These are phyloP conservation scores for Aspergillus alliaceus DNA, from an alignment of 2,329 filamentous ascomycete genomes.

Conservation along the genomic window DNA sequence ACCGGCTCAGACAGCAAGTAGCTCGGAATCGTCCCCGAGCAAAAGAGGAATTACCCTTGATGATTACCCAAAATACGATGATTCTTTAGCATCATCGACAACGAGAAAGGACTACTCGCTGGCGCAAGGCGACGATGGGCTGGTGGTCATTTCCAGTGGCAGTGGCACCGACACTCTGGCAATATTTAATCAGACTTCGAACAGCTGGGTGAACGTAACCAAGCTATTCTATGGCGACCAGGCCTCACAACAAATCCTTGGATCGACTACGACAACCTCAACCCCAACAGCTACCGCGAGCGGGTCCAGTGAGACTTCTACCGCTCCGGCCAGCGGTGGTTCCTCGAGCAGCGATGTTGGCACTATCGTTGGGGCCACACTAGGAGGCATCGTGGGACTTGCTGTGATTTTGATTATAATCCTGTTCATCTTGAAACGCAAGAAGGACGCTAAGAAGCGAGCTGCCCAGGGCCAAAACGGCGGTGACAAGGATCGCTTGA, in stretches of 20 bases:
- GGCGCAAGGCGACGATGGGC: slow-evolving; percentile 63
- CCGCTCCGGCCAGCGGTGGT: slow-evolving; percentile 34
- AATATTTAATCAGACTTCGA: slow-evolving; percentile 74
- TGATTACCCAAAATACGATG: slow-evolving; percentile 78
- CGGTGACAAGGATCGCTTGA: slow-evolving; percentile 57
- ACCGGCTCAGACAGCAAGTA: slow-evolving; percentile 48
- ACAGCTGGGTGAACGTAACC: slow-evolving; percentile 75
- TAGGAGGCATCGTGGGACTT: slow-evolving; percentile 78
- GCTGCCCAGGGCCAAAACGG: slow-evolving; percentile 50
- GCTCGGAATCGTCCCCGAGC: slow-evolving; percentile 46
- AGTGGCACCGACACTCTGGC: slow-evolving; percentile 65
- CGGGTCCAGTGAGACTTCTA: slow-evolving; percentile 30
- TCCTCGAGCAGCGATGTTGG: slow-evolving; percentile 34
- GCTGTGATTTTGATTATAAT: slow-evolving; percentile 68
- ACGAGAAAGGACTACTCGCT: slow-evolving; percentile 70
- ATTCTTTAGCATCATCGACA: slow-evolving; percentile 64
- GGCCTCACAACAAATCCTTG: slow-evolving; percentile 38
- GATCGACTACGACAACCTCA: slow-evolving; percentile 22
- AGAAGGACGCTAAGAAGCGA: slow-evolving; percentile 52
- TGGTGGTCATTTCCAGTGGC: slow-evolving; percentile 79
- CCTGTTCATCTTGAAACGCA: slow-evolving; percentile 66
- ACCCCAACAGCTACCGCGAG: slow-evolving; percentile 29
- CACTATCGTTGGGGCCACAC: slow-evolving; percentile 75
- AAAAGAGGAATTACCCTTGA: slow-evolving; percentile 58
- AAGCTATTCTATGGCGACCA: slow-evolving; percentile 57